These are phyloP conservation scores for Odonthalia washingtoniensis DNA, from an alignment of 31 red algal species.

Conservation along the genomic window DNA sequence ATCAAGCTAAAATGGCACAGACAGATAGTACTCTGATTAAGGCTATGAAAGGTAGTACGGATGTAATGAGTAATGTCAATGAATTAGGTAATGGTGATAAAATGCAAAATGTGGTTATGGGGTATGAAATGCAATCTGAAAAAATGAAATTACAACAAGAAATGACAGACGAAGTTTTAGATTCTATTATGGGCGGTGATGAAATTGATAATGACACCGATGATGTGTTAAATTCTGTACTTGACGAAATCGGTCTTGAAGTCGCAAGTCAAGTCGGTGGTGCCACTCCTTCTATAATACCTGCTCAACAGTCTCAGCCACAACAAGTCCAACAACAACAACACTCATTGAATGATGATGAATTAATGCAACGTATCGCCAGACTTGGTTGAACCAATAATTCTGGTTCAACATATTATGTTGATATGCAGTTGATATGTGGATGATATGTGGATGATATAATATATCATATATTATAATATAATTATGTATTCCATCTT, in stretches of 20 bases:
- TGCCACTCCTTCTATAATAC: conserved; percentile 32
- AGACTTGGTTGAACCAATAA: conserved; percentile 31
- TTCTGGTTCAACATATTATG: too few species aligned
- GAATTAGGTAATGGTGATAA: conserved; percentile 47
- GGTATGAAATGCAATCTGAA: conserved; percentile 85
- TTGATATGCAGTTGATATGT: too few species aligned
- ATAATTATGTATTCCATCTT: too few species aligned
- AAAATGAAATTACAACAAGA: conserved; percentile 77
- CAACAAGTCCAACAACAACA: conserved; percentile 24
- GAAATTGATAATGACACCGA: conserved; percentile 87
- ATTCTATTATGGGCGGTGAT: conserved; percentile 72
- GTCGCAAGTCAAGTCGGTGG: conserved; percentile 56
- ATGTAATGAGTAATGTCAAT: conserved; percentile 76
- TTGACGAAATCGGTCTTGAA: conserved; percentile 86
- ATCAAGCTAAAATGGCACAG: conserved; percentile 69
- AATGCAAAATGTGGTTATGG: conserved; percentile 67
- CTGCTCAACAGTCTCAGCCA: conserved; percentile 27
- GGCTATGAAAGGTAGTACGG: conserved; percentile 57
- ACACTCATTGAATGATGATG: neutral
- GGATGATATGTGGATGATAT: too few species aligned
- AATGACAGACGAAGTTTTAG: conserved; percentile 85
- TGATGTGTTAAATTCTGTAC: conserved; percentile 82
- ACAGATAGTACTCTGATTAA: conserved; percentile 66
- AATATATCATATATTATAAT: too few species aligned
- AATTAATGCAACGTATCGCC: conserved; percentile 37